Evolutionary conservation across 1,139 yeast species (phyloP).

Genomic region (Meyerozyma smithsonii): DNA sequence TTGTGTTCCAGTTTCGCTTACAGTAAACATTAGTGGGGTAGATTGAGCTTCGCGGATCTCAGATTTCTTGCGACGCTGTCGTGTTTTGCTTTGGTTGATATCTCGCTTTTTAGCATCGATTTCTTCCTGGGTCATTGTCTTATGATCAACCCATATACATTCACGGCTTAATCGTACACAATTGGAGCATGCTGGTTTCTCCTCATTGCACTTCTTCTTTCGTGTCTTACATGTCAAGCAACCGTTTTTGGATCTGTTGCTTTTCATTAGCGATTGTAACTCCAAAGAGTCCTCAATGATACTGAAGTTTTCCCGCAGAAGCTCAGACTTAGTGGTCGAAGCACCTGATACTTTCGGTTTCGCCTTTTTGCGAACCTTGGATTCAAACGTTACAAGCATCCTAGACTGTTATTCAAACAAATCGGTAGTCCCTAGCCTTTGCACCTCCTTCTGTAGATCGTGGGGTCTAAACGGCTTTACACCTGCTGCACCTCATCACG

Average conservation of each 20-base stretch:
- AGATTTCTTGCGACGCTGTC: not conserved
- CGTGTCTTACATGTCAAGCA: slow-evolving; percentile 6
- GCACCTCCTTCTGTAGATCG: slow-evolving; percentile 6
- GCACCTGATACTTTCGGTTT: not conserved
- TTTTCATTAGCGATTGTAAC: not conserved
- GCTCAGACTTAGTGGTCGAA: not conserved
- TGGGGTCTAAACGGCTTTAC: too few species aligned
- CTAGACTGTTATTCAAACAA: not conserved
- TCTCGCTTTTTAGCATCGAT: slow-evolving; percentile 19
- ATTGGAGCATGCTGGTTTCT: slow-evolving; percentile 4
- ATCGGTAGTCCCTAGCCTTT: slow-evolving; percentile 7
- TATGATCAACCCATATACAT: slow-evolving; percentile 28
- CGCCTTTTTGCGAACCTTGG: slow-evolving; percentile 3
- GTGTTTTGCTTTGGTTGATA: slow-evolving; percentile 18
- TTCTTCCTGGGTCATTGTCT: slow-evolving; percentile 24
- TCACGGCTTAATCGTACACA: slow-evolving; percentile 14
- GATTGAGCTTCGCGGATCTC: not conserved
- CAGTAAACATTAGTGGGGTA: too few species aligned
- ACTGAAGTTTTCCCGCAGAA: not conserved
- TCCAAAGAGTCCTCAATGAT: not conserved
- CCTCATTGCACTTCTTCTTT: slow-evolving; percentile 6
- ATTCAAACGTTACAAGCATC: slow-evolving; percentile 8
- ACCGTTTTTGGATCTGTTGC: slow-evolving; percentile 4
- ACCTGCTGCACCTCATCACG: slow-evolving; percentile 4
- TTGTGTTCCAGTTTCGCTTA: too few species aligned